phyloP scores from a whole-genome alignment of 768 basidiomycete genomes.

The Suillus paluster region DNA sequence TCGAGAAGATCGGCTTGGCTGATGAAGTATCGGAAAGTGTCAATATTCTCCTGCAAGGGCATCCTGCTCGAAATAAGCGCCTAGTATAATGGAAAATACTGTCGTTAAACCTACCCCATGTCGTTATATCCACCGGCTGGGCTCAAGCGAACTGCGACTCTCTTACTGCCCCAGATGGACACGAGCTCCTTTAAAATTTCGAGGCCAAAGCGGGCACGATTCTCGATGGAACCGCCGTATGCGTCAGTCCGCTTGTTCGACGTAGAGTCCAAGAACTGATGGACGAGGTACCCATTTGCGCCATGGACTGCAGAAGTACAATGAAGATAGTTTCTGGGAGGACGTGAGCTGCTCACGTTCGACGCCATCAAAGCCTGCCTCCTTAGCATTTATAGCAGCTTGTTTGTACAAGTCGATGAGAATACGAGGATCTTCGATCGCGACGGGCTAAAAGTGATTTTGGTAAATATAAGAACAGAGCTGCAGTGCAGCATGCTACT shows the following conservation, averaged over 20 bases:
- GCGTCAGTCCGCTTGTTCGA: slow-evolving; percentile 57
- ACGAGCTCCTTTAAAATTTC: slow-evolving; percentile 51
- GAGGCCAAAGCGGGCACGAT: slow-evolving; percentile 57
- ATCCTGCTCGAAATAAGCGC: slow-evolving; percentile 33
- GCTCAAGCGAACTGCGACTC: slow-evolving; percentile 48
- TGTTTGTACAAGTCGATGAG: slow-evolving; percentile 45
- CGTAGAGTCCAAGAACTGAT: slow-evolving; percentile 54
- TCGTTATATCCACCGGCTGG: slow-evolving; percentile 52
- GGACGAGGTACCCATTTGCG: slow-evolving; percentile 48
- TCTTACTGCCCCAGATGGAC: slow-evolving; percentile 46
- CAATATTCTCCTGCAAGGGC: slow-evolving; percentile 48
- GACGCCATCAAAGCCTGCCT: slow-evolving; percentile 61
- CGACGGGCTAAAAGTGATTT: slow-evolving; percentile 37
- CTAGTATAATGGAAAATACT: not conserved
- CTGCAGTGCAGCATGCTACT: slow-evolving; percentile 14
- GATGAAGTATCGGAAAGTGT: slow-evolving; percentile 46
- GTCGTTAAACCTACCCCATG: slow-evolving; percentile 35
- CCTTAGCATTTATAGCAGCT: slow-evolving; percentile 52
- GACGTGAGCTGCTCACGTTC: slow-evolving; percentile 41
- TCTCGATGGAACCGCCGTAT: slow-evolving; percentile 64
- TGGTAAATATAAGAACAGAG: not conserved
- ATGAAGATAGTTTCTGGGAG: not conserved
- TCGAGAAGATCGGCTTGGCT: slow-evolving; percentile 43
- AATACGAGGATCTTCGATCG: slow-evolving; percentile 45
- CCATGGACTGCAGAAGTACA: slow-evolving; percentile 43